Evolutionary conservation across 1,284 basidiomycete species (phyloP).

Genomic region (Ceratobasidium sp.): DNA sequence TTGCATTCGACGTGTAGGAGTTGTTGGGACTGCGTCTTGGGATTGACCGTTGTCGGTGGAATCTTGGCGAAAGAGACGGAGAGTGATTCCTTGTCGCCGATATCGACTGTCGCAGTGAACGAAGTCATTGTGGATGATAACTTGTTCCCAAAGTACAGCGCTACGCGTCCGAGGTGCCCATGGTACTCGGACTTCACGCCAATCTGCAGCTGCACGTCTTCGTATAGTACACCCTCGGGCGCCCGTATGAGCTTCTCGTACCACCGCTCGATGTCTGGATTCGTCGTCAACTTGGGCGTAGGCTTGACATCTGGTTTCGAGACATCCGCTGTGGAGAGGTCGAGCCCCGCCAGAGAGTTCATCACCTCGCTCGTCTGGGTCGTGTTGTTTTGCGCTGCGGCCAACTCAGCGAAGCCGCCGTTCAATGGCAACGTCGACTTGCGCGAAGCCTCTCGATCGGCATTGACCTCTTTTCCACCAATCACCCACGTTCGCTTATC

Average conservation of each 20-base stretch:
- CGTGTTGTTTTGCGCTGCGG: conserved; percentile 43
- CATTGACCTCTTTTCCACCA: conserved; percentile 90
- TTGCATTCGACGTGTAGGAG: conserved; percentile 95
- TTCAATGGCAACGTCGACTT: conserved; percentile 50
- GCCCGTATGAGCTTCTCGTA: conserved; percentile 85
- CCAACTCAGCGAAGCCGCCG: conserved; percentile 55
- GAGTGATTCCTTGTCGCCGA: conserved; percentile 77
- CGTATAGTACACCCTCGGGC: conserved; percentile 92
- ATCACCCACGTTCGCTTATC: conserved; percentile 97
- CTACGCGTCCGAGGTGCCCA: conserved; percentile 88
- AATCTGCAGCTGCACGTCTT: conserved; percentile 94
- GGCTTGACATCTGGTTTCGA: conserved; percentile 43
- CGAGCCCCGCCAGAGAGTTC: conserved; percentile 82
- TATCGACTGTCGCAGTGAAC: conserved; percentile 85
- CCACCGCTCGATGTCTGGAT: conserved; percentile 85
- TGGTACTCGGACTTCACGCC: conserved; percentile 97
- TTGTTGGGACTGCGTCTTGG: conserved; percentile 91
- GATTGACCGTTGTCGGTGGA: conserved; percentile 78
- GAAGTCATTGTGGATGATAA: conserved; percentile 85
- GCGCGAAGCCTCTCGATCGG: conserved; percentile 72
- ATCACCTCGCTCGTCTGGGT: conserved; percentile 66
- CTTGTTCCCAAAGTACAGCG: conserved; percentile 97
- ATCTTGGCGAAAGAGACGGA: conserved; percentile 89
- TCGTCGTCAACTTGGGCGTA: conserved; percentile 61
- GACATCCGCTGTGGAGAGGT: conserved; percentile 62